These are phyloP conservation scores for Wallacemonas sp. DNA, from an alignment of 208 protist genomes.

Conservation along the genomic window DNA sequence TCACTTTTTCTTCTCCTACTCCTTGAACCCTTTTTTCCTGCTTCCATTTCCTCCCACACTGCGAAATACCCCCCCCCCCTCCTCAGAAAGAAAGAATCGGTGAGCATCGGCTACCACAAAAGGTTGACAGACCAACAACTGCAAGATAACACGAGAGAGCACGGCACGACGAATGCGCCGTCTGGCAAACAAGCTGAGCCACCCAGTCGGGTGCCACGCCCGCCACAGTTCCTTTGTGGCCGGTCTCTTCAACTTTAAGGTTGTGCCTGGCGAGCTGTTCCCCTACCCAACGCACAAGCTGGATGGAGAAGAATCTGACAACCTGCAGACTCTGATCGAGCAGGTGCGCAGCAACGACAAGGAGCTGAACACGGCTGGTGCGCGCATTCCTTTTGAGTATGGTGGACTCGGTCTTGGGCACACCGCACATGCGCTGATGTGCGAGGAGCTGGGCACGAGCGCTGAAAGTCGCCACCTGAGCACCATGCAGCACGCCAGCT, in stretches of 20 bases:
- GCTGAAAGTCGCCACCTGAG: conserved; percentile 49
- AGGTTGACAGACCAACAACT: not conserved
- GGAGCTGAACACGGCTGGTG: conserved; percentile 59
- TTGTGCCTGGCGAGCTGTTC: conserved; percentile 70
- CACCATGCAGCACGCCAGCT: conserved; percentile 62
- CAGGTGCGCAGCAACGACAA: conserved; percentile 68
- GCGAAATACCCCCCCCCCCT: too few relatives aligned
- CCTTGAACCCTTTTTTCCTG: too few relatives aligned
- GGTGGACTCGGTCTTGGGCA: conserved; percentile 80
- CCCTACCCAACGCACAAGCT: conserved; percentile 79
- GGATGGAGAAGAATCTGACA: conserved; percentile 76
- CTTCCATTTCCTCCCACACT: too few relatives aligned
- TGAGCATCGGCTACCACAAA: too few relatives aligned
- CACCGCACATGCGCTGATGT: conserved; percentile 76
- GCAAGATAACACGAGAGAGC: not conserved
- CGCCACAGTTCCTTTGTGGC: conserved; percentile 71
- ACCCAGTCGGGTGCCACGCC: conserved; percentile 21
- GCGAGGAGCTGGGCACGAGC: conserved; percentile 73
- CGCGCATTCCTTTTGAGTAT: conserved; percentile 79
- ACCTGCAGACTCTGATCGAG: conserved; percentile 73
- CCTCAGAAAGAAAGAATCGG: too few relatives aligned
- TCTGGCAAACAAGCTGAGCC: conserved; percentile 21
- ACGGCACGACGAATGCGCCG: conserved; percentile 41
- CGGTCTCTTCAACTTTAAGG: conserved; percentile 86
- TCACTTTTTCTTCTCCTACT: too few relatives aligned